phyloP scores from a whole-genome alignment of 441 rosid genomes.

The Viola pubescens region DNA sequence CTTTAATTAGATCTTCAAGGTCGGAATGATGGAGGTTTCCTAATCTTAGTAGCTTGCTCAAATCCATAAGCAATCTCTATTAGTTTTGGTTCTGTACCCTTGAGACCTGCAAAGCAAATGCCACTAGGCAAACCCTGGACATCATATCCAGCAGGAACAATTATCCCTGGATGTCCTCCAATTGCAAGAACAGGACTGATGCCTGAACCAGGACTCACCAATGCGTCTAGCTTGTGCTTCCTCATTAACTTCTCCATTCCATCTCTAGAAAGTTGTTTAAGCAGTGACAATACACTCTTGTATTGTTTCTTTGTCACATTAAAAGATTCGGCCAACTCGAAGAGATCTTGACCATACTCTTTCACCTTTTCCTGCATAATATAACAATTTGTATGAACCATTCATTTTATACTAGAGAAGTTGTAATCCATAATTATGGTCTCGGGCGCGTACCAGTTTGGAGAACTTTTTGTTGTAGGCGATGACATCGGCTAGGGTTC shows the following conservation, averaged over 20 bases:
- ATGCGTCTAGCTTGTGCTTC: background rate
- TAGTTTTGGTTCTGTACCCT: slow-evolving; percentile 3
- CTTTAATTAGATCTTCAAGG: background rate
- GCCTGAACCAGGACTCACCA: background rate
- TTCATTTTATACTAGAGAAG: too few species aligned
- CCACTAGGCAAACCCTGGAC: slow-evolving; percentile 1
- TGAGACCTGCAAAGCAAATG: slow-evolving; percentile 1
- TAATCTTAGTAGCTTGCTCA: slow-evolving; percentile 6
- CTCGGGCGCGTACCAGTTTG: slow-evolving; percentile 27
- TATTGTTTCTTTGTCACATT: slow-evolving; percentile 29
- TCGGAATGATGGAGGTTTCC: slow-evolving; percentile 5
- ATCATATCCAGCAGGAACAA: slow-evolving; percentile 10
- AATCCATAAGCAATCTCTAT: slow-evolving; percentile 7
- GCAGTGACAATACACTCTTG: slow-evolving; percentile 25
- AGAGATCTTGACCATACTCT: slow-evolving; percentile 36
- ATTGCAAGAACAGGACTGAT: background rate
- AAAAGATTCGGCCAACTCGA: slow-evolving; percentile 37
- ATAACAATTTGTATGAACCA: background rate
- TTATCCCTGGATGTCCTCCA: slow-evolving; percentile 10
- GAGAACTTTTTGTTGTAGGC: slow-evolving; percentile 48
- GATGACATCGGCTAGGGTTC: slow-evolving; percentile 53
- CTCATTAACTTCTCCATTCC: background rate
- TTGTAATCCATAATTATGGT: too few species aligned
- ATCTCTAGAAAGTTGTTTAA: slow-evolving; percentile 21
- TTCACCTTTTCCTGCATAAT: slow-evolving; percentile 37